Evolutionary conservation across 371 early-diverging fungal species (phyloP).

Genomic region (Apophysomyces trapeziformis): DNA sequence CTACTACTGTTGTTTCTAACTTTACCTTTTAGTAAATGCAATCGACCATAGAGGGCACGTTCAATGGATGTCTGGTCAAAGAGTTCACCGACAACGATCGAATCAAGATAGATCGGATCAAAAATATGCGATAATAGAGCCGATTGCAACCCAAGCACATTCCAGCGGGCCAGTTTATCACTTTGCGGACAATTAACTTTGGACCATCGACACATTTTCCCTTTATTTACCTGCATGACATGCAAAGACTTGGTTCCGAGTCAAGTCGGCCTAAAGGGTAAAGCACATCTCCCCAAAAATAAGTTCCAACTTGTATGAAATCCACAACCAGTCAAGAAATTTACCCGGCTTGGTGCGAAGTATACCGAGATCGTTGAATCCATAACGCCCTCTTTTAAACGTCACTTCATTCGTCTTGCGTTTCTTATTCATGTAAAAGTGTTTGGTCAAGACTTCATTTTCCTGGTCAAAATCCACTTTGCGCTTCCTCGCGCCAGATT

Average conservation of each 20-base stretch:
- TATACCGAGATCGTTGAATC: constrained; percentile 57
- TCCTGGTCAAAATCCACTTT: constrained; percentile 20
- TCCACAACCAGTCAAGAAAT: too few relatives aligned
- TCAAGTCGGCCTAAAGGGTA: constrained; percentile 60
- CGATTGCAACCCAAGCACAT: constrained; percentile 77
- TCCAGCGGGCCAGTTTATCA: constrained; percentile 90
- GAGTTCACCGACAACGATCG: constrained; percentile 70
- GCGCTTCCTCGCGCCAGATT: constrained; percentile 38
- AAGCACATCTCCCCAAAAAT: not conserved
- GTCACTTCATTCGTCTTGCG: constrained; percentile 25
- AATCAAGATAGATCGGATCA: constrained; percentile 71
- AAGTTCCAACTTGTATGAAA: not conserved
- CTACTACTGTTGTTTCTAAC: not conserved
- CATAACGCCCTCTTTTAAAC: constrained; percentile 64
- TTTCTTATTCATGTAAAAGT: constrained; percentile 41
- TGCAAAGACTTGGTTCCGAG: constrained; percentile 76
- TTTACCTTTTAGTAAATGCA: constrained; percentile 32
- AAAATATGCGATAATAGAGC: constrained; percentile 60
- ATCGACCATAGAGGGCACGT: constrained; percentile 67
- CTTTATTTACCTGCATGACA: constrained; percentile 77
- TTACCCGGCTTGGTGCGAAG: constrained; percentile 83
- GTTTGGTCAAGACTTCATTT: constrained; percentile 24
- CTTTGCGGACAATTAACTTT: constrained; percentile 34
- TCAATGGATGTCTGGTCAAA: constrained; percentile 62
- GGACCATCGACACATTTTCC: not conserved